phyloP scores from a whole-genome alignment of 2,329 filamentous ascomycete genomes.

The Cylindrodendrum hubeiense region DNA sequence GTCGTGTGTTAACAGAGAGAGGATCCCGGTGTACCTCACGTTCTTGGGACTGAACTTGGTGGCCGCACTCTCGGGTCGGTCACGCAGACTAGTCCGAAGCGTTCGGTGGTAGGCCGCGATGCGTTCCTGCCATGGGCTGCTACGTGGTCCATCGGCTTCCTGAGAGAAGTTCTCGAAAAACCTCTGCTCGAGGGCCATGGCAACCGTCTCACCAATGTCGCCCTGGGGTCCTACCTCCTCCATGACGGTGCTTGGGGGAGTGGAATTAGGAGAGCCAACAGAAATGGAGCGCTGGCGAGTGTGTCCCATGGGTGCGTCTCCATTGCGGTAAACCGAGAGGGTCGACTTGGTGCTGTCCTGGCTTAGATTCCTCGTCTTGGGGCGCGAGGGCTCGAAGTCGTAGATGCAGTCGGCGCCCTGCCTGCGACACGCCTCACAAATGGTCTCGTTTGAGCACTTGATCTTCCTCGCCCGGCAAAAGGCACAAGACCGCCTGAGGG shows the following conservation, averaged over 20 bases:
- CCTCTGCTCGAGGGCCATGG: constrained; percentile 44
- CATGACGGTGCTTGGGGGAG: constrained; percentile 34
- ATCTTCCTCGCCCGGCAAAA: constrained; percentile 55
- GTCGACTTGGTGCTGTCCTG: constrained; percentile 41
- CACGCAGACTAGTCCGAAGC: constrained; percentile 21
- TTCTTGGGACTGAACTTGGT: constrained; percentile 35
- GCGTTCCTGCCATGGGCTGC: constrained; percentile 38
- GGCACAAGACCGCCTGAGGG: constrained; percentile 50
- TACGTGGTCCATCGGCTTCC: constrained; percentile 22
- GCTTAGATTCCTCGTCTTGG: constrained; percentile 45
- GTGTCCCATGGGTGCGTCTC: constrained; percentile 27
- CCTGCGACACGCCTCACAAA: constrained; percentile 52
- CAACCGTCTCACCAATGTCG: constrained; percentile 44
- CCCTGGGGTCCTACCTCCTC: constrained; percentile 34
- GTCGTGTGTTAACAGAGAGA: constrained; percentile 47
- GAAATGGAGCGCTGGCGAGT: constrained; percentile 44
- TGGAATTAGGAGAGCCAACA: constrained; percentile 40
- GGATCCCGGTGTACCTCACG: constrained; percentile 42
- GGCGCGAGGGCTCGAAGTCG: constrained; percentile 50
- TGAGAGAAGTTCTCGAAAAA: constrained; percentile 47
- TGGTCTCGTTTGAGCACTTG: constrained; percentile 54
- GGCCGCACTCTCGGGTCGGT: constrained; percentile 30
- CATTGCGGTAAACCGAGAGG: constrained; percentile 27
- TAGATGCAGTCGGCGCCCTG: constrained; percentile 54
- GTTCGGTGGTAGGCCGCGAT: constrained; percentile 35